Evolutionary conservation across 2,329 filamentous ascomycete species (phyloP).

Genomic region (Fusarium euwallaceae): DNA sequence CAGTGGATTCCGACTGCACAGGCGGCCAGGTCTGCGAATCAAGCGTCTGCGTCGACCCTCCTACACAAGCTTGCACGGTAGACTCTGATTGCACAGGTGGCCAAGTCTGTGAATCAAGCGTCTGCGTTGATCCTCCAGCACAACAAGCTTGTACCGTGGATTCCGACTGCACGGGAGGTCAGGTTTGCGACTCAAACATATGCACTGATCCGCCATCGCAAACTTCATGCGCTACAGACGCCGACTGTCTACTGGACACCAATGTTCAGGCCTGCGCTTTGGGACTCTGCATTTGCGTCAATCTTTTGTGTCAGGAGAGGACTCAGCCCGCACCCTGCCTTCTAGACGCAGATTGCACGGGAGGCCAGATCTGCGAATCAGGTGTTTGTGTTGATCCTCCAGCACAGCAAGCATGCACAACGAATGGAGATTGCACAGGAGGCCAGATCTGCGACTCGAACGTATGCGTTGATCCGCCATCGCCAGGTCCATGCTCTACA

Average conservation of each 20-base stretch:
- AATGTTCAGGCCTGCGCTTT: too few relatives aligned
- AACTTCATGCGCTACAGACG: too few relatives aligned
- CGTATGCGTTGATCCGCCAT: not conserved
- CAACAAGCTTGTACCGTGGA: too few relatives aligned
- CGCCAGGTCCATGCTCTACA: not conserved
- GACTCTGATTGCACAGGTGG: conserved; percentile 10
- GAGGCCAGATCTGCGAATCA: not conserved
- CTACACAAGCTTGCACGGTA: not conserved
- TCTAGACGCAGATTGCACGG: not conserved
- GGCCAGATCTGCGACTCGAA: conserved; percentile 10
- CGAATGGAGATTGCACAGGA: conserved; percentile 11
- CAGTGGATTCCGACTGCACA: not conserved
- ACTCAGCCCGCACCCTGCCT: too few relatives aligned
- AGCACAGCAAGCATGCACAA: not conserved
- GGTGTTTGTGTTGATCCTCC: not conserved
- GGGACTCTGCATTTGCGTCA: too few relatives aligned
- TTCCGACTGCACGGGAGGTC: not conserved
- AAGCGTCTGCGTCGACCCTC: not conserved
- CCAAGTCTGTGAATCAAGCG: conserved; percentile 3
- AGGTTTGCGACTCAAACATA: conserved; percentile 11
- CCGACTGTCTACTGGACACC: too few relatives aligned
- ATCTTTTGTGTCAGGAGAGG: too few relatives aligned
- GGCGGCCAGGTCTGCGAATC: conserved; percentile 6
- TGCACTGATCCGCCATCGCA: not conserved
- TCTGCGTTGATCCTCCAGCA: conserved; percentile 1